Percentiles rank a stretch among this genome's conserved stretches.
These are phyloP conservation scores for Gonapodya sp. DNA, from an alignment of 192 early-diverging fungal genomes.

Conservation along the genomic window DNA sequence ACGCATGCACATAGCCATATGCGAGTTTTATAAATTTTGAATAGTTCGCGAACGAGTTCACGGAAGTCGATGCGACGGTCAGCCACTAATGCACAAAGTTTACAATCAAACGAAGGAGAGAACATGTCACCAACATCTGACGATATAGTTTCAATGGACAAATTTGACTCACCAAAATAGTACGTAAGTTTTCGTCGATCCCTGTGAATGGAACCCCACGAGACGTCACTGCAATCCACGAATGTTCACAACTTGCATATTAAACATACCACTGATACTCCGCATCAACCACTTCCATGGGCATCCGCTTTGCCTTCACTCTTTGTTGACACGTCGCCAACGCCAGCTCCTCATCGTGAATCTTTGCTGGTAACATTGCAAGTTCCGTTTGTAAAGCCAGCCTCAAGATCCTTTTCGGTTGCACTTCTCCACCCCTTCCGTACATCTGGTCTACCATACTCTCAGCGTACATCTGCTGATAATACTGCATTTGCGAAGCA, in stretches of 20 bases:
- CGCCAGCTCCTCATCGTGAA: slow-evolving; percentile 83
- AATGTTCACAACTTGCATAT: background rate
- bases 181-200: slow-evolving; percentile 95
- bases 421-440: slow-evolving; percentile 55
- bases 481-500: slow-evolving; percentile 29
- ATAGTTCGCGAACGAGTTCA: slow-evolving; percentile 89
- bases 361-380: slow-evolving; percentile 65
- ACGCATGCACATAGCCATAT: slow-evolving; percentile 72
- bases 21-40: slow-evolving; percentile 95
- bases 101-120: too few relatives aligned
- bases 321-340: slow-evolving; percentile 78
- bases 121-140: too few relatives aligned
- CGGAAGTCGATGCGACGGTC: slow-evolving; percentile 92
- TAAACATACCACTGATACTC: slow-evolving; percentile 87
- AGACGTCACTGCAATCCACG: background rate
- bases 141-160: background rate
- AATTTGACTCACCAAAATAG: slow-evolving; percentile 46
- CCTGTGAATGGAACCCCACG: slow-evolving; percentile 27
- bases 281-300: slow-evolving; percentile 94
- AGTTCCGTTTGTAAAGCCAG: slow-evolving; percentile 72
- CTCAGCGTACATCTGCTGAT: slow-evolving; percentile 30
- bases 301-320: slow-evolving; percentile 78
- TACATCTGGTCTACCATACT: background rate
- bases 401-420: slow-evolving; percentile 84
- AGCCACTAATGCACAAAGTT: slow-evolving; percentile 36